These are phyloP conservation scores for Fraxinus nigra DNA, from an alignment of 305 asterid genomes.

Conservation along the genomic window DNA sequence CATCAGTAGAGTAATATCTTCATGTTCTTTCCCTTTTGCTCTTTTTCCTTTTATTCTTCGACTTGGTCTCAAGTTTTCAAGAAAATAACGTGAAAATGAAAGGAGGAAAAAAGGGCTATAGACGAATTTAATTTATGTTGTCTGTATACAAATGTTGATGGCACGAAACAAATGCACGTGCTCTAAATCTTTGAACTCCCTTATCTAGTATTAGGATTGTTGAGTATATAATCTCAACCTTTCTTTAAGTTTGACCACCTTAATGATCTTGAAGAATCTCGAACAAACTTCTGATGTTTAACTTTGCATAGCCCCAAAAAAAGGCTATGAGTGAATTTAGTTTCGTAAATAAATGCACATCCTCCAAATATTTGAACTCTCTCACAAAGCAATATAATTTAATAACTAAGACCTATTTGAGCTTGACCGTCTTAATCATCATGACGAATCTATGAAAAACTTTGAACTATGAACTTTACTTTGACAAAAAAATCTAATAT, in stretches of 20 bases:
- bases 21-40: slow-evolving; percentile 12
- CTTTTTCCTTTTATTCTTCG: not conserved
- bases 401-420: too few species aligned
- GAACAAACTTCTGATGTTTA: too few species aligned
- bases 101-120: not conserved
- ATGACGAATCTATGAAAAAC: not conserved
- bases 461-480: not conserved
- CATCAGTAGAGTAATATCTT: slow-evolving; percentile 11
- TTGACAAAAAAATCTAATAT: not conserved
- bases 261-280: too few species aligned
- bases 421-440: too few species aligned
- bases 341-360: not conserved
- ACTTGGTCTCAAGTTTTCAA: not conserved
- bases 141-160: not conserved
- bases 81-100: not conserved
- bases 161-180: not conserved
- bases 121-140: not conserved
- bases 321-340: not conserved
- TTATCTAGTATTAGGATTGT: not conserved
- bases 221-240: too few species aligned
- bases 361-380: not conserved
- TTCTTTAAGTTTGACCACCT: not conserved
- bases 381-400: not conserved
- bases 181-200: not conserved
- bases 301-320: not conserved